Evolutionary conservation across 2,329 filamentous ascomycete genomes (phyloP).

Genomic region (Fonsecaea multimorphosa): DNA sequence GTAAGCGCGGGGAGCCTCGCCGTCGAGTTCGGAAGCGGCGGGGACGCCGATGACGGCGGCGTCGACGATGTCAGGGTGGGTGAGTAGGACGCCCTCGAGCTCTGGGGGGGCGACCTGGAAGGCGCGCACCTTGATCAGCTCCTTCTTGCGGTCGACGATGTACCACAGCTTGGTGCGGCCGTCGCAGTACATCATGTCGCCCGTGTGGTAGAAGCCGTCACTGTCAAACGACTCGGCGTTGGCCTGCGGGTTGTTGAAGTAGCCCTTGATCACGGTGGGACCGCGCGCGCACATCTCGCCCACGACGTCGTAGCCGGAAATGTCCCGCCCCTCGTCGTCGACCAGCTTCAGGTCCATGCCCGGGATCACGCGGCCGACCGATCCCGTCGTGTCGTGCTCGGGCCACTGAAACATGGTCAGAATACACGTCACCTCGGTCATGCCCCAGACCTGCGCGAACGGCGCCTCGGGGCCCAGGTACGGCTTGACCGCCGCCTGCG

Average conservation of each 20-base stretch:
- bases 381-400: conserved; percentile 52
- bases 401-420: conserved; percentile 41
- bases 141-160: conserved; percentile 34
- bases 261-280: conserved; percentile 60
- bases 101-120: conserved; percentile 61
- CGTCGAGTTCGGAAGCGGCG: conserved; percentile 20
- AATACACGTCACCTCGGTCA: conserved; percentile 57
- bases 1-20: conserved; percentile 33
- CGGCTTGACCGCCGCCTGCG: conserved; percentile 49
- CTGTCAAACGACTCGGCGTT: conserved; percentile 51
- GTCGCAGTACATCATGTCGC: conserved; percentile 59
- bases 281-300: conserved; percentile 59
- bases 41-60: conserved; percentile 57
- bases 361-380: conserved; percentile 54
- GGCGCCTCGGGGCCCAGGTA: conserved; percentile 51
- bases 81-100: conserved; percentile 54
- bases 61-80: conserved; percentile 56
- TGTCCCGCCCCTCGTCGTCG: conserved; percentile 62
- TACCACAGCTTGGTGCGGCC: conserved; percentile 28
- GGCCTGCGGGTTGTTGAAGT: conserved; percentile 54
- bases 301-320: conserved; percentile 56
- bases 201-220: conserved; percentile 52
- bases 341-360: conserved; percentile 41
- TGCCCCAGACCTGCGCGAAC: conserved; percentile 59
- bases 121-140: conserved; percentile 38